These are phyloP conservation scores for Penicillium sp. DNA, from an alignment of 2,329 filamentous ascomycete species.

Conservation along the genomic window DNA sequence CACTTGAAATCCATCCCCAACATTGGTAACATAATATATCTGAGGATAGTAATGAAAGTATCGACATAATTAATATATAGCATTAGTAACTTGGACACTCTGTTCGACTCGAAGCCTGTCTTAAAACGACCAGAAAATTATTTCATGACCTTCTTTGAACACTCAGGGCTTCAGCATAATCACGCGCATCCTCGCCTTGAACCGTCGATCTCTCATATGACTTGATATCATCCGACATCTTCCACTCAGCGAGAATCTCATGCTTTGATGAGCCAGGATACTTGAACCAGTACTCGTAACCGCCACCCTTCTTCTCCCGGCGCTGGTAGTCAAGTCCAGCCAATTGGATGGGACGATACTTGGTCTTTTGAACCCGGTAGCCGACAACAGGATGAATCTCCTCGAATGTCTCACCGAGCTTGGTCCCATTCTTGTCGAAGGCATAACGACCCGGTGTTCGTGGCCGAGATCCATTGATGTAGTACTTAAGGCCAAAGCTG, in stretches of 20 bases:
- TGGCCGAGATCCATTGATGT: conserved; percentile 12
- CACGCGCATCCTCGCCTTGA: background rate
- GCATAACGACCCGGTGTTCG: conserved; percentile 18
- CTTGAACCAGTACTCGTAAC: background rate
- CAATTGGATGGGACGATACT: background rate
- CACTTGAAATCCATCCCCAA: background rate
- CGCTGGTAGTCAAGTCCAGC: background rate
- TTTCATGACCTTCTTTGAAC: background rate
- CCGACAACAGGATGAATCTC: conserved; percentile 20
- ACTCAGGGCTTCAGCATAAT: background rate
- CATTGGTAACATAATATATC: too few species aligned
- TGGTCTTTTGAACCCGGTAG: background rate
- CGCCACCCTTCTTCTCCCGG: background rate
- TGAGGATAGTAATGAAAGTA: background rate
- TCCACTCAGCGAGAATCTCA: background rate
- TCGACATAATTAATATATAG: background rate
- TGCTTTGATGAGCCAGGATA: background rate
- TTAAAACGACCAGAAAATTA: background rate
- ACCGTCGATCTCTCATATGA: background rate
- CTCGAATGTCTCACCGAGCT: conserved; percentile 16
- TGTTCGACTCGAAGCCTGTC: background rate
- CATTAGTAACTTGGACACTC: background rate
- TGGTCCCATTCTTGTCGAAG: background rate
- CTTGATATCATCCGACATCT: background rate
- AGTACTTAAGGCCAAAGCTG: conserved; percentile 17